Conservation (phyloP, 441 rosid species). For the Adansonia rubrostipa region DNA sequence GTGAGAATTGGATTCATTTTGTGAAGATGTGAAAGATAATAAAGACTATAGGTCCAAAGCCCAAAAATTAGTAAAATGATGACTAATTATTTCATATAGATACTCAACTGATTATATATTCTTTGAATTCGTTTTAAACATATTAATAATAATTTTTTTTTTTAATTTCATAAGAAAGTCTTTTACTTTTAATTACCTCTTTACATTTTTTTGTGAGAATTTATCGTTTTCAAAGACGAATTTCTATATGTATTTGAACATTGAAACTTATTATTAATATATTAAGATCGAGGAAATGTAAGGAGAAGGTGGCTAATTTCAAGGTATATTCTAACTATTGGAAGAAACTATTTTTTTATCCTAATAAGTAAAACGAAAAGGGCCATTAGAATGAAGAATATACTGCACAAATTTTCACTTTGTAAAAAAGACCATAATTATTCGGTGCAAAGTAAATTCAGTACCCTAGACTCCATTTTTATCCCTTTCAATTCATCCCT, state of each 20-base stretch:
- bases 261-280: too few species aligned
- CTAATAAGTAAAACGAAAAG: background rate
- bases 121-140: constrained; percentile 19
- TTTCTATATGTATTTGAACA: too few species aligned
- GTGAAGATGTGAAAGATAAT: constrained; percentile 34
- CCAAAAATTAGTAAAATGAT: constrained; percentile 44
- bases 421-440: constrained; percentile 10
- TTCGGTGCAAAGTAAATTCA: constrained; percentile 13
- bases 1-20: constrained; percentile 35
- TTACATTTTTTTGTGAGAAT: too few species aligned
- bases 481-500: constrained; percentile 10
- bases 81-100: constrained; percentile 59
- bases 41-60: constrained; percentile 35
- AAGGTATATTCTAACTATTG: background rate
- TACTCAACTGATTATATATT: constrained; percentile 35
- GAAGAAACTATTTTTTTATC: background rate
- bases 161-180: background rate
- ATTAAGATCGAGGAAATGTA: background rate
- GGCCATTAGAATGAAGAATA: constrained; percentile 13
- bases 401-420: constrained; percentile 16
- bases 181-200: background rate
- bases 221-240: background rate
- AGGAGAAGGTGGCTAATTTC: background rate
- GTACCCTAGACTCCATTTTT: background rate
- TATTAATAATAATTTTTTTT: constrained; percentile 26